phyloP scores from a whole-genome alignment of 768 basidiomycete species.

The Termitomyces sp. region DNA sequence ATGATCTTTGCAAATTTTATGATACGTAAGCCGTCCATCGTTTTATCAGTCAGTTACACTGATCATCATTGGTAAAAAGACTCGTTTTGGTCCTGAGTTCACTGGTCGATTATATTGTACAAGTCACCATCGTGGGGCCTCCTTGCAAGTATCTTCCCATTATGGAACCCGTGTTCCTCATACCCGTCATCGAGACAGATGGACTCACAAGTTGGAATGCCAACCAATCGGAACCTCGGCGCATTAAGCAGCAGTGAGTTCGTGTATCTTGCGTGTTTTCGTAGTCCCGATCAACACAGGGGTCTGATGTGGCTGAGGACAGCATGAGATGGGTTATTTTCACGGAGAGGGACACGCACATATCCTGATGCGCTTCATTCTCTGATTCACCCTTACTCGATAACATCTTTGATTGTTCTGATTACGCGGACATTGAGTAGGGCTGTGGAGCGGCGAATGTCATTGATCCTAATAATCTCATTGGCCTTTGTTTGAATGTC shows the following conservation, averaged over 20 bases:
- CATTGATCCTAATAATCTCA: not conserved
- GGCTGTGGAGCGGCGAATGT: not conserved
- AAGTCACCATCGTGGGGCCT: not conserved
- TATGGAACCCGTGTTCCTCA: not conserved
- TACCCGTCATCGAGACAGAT: not conserved
- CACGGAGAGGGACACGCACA: not conserved
- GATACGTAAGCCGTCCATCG: not conserved
- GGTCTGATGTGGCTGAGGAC: not conserved
- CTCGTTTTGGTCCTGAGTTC: not conserved
- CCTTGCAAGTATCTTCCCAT: not conserved
- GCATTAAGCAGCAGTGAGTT: not conserved
- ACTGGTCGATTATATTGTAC: not conserved
- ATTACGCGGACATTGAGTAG: not conserved
- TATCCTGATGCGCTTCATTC: not conserved
- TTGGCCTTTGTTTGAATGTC: not conserved
- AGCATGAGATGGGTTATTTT: not conserved
- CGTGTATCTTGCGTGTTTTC: not conserved
- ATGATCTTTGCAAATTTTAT: not conserved
- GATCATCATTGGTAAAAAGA: not conserved
- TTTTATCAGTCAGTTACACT: not conserved
- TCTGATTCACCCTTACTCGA: not conserved
- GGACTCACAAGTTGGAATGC: not conserved
- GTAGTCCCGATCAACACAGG: not conserved
- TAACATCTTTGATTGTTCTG: not conserved
- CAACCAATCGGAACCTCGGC: not conserved